A percentile compares a stretch with the other conserved stretches of the same genome.
Evolutionary conservation across 805 yeast genomes (phyloP).

Genomic region (Torulaspora franciscae): DNA sequence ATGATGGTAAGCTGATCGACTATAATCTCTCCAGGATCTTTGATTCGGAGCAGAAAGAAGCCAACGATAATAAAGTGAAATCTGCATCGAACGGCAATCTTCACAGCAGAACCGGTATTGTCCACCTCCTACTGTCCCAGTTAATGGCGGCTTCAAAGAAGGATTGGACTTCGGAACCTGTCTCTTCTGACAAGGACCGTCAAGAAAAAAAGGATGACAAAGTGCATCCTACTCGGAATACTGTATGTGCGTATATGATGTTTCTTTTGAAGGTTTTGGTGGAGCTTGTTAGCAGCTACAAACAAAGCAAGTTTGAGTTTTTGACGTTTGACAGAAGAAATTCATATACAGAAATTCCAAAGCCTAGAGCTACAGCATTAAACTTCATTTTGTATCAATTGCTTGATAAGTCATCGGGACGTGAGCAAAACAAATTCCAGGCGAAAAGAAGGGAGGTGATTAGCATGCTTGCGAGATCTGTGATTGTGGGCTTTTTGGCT

Average conservation of each 20-base stretch:
- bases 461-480: conserved; percentile 56
- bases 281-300: conserved; percentile 74
- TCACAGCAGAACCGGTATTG: conserved; percentile 48
- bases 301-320: conserved; percentile 75
- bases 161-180: conserved; percentile 42
- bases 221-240: conserved; percentile 44
- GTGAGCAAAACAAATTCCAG: conserved; percentile 33
- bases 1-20: conserved; percentile 32
- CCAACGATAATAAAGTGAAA: conserved; percentile 16
- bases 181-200: conserved; percentile 25
- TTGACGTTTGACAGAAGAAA: conserved; percentile 66
- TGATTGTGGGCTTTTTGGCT: conserved; percentile 59
- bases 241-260: conserved; percentile 58
- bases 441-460: conserved; percentile 51
- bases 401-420: conserved; percentile 48
- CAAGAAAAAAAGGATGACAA: conserved; percentile 33
- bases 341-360: conserved; percentile 39
- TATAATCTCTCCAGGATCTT: conserved; percentile 26
- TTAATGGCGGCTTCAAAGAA: conserved; percentile 47
- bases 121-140: conserved; percentile 59
- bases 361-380: conserved; percentile 72
- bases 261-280: conserved; percentile 63
- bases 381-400: conserved; percentile 74
- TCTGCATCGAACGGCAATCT: conserved; percentile 11
- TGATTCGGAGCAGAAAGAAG: conserved; percentile 21